phyloP scores from a whole-genome alignment of 192 early-diverging fungal genomes.

The Martensiomyces pterosporus region DNA sequence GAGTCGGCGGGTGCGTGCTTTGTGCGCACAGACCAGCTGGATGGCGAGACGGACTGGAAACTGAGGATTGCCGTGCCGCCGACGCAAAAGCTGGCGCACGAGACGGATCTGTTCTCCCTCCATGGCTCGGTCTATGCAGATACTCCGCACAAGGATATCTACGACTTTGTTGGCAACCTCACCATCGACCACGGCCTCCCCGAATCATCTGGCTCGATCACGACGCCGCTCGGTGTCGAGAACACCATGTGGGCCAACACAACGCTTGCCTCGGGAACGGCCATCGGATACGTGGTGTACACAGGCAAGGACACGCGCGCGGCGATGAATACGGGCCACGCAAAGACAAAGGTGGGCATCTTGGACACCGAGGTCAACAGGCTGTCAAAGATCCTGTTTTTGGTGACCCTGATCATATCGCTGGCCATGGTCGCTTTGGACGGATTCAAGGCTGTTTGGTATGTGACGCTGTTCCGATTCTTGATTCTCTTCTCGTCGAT shows the following conservation, averaged over 20 bases:
- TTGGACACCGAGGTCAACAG: slow-evolving; percentile 89
- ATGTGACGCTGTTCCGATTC: slow-evolving; percentile 88
- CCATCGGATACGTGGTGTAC: slow-evolving; percentile 81
- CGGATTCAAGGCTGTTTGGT: slow-evolving; percentile 87
- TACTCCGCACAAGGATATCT: slow-evolving; percentile 90
- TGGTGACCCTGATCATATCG: slow-evolving; percentile 78
- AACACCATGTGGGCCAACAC: slow-evolving; percentile 97
- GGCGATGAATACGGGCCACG: slow-evolving; percentile 93
- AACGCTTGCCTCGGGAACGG: slow-evolving; percentile 85
- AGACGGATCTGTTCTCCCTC: slow-evolving; percentile 57
- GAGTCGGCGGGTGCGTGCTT: slow-evolving; percentile 85
- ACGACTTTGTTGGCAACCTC: slow-evolving; percentile 82
- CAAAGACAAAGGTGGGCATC: slow-evolving; percentile 85
- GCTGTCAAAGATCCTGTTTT: slow-evolving; percentile 87
- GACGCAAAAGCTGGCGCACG: slow-evolving; percentile 65
- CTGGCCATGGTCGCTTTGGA: slow-evolving; percentile 84
- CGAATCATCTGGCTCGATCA: neutral
- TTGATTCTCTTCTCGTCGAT: slow-evolving; percentile 94
- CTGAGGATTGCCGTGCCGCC: slow-evolving; percentile 79
- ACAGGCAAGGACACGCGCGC: slow-evolving; percentile 92
- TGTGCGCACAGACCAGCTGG: slow-evolving; percentile 94
- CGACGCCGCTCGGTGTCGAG: slow-evolving; percentile 74
- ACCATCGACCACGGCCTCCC: slow-evolving; percentile 19
- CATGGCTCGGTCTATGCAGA: slow-evolving; percentile 82
- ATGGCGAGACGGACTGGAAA: slow-evolving; percentile 99